Evolutionary conservation across 495 filamentous ascomycete genomes (phyloP).

Genomic region (Aspergillus haitiensis): DNA sequence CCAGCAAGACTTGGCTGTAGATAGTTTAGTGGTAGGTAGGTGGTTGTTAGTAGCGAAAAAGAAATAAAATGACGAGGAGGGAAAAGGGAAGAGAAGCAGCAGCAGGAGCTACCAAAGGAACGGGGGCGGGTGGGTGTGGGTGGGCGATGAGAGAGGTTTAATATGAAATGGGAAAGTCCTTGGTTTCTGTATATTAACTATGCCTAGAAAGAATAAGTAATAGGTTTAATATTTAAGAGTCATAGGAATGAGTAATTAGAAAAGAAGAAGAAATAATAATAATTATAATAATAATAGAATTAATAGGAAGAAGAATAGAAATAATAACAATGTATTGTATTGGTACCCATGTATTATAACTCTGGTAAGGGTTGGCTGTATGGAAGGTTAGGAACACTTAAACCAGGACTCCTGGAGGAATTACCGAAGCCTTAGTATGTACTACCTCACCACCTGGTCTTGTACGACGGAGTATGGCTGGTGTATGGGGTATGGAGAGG

Average conservation of each 20-base stretch:
- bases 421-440: background rate
- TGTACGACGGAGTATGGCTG: background rate
- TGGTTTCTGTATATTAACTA: constrained; percentile 1
- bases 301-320: background rate
- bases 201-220: background rate
- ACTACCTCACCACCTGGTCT: too few relatives aligned
- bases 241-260: constrained; percentile 19
- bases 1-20: constrained; percentile 18
- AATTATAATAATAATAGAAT: background rate
- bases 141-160: constrained; percentile 11
- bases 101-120: constrained; percentile 6
- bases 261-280: background rate
- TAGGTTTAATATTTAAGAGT: constrained; percentile 1
- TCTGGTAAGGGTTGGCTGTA: background rate
- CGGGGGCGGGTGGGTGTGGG: background rate
- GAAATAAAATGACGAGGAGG: background rate
- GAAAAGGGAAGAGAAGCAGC: constrained; percentile 1
- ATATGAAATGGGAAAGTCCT: background rate
- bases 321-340: background rate
- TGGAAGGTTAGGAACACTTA: background rate
- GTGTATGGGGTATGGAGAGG: background rate
- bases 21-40: background rate
- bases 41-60: background rate
- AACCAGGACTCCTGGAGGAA: background rate
- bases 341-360: background rate